Evolutionary conservation across 2,329 filamentous ascomycete species (phyloP).

Genomic region (Thelonectria discophora): DNA sequence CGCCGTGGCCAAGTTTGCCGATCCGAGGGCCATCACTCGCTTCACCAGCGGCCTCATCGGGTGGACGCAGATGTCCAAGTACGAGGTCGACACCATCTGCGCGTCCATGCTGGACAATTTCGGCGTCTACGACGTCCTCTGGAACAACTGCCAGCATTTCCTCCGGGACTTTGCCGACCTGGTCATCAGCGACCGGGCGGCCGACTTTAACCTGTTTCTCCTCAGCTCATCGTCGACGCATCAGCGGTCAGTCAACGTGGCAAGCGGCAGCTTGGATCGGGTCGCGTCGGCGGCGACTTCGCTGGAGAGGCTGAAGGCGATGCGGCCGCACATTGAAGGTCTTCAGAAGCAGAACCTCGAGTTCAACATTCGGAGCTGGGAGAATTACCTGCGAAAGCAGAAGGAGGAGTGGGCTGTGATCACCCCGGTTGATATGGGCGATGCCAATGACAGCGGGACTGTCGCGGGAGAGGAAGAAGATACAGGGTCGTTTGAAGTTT

Average conservation of each 20-base stretch:
- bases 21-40: background rate
- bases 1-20: background rate
- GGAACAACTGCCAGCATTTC: constrained; percentile 13
- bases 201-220: constrained; percentile 1
- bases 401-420: background rate
- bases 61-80: constrained; percentile 11
- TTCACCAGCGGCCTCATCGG: background rate
- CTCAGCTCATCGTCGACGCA: background rate
- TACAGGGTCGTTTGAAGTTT: background rate
- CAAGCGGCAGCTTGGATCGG: background rate
- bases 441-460: background rate
- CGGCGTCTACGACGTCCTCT: constrained; percentile 7
- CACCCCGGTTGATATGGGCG: background rate
- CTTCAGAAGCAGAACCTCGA: background rate
- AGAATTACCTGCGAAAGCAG: constrained; percentile 4
- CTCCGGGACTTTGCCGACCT: background rate
- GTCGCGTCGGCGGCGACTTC: background rate
- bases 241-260: background rate
- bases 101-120: constrained; percentile 2
- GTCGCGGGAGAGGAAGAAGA: too few species aligned
- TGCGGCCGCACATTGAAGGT: constrained; percentile 3
- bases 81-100: constrained; percentile 5
- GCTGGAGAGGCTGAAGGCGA: constrained; percentile 3
- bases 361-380: background rate
- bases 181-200: background rate